Evolutionary conservation across 176 grass and related monocot species (phyloP), one percentile per base, ranked within the genome.

Genomic region (Avena insularis): DNA sequence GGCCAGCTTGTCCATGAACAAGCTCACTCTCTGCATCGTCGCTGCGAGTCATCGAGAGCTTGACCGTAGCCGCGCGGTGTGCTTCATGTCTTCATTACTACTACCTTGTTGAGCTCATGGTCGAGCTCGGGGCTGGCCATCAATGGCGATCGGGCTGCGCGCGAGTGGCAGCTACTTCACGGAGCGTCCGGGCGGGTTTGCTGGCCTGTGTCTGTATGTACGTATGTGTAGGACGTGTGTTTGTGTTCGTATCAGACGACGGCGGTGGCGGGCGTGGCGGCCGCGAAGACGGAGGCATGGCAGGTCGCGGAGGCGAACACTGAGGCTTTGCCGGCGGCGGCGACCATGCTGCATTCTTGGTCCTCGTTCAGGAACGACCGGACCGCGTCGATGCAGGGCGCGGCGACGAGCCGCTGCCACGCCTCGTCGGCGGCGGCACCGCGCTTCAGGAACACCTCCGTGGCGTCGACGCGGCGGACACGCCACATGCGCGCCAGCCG

Each of bases 391-490:
- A 91, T 76, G 66, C 83, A 80, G 1, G 93, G 93, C 71, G 71
- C 91, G 48, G 89, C 88, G 31, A 93, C 93, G 51, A 87, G 75
- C 66, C 86, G 79, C 25, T 93, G 81, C 93, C 93, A 95, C n/a
- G 91, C 94, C 77, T 89, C 83, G 20, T 87, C 75, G 9, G 77
- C 92, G 56, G 21, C 89, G 61, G 54, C 45, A 0, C 91, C 87
- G 7, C 75, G 27, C 67, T 82, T 91, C 1, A 53, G 16, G 86
- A 99, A 92, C 63, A 93, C 92, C 55, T 91, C 92, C 0, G 94
- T 99, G 77, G 94, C 97, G 20, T 99, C 92, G n/a, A 99, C 86
- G 77, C 87, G 86, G 67, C 79, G 89, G 55, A 93, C 91, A 23
- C 81, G 84, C 97, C 97, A 99, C 85, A 94, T 87, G 11, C 17